Evolutionary conservation across 495 filamentous ascomycete species (phyloP), one percentile per base, ranked within the genome.

Genomic region (Chaetomium cochliodes): DNA sequence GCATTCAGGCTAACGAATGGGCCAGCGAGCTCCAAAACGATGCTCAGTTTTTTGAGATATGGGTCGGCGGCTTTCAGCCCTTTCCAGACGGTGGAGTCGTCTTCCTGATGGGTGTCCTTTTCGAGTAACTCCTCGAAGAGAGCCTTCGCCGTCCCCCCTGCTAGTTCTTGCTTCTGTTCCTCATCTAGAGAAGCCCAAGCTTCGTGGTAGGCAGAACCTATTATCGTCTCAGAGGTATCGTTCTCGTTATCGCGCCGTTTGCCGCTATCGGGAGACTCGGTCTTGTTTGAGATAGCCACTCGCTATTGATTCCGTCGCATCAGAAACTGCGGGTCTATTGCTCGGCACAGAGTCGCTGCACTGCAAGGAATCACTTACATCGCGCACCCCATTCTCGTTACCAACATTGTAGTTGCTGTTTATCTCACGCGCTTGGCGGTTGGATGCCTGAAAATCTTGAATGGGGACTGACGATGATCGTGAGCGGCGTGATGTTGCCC

Each of bases 121-220:
- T 60, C 26, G 16, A 37, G 37, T 25, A 51, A n/a, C 58, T 60
- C 44, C 46, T 60, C 8, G 30, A 60, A 60, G 57, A 60, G 57
- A n/a, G 5, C 44, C 44, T 18, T 47, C 13, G 42, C 18, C 42
- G 42, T 12, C 42, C 18, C 13, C 2, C 42, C 18, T n/a, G 9
- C 18, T 12, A 46, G 15, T n/a, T 46, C 18, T 46, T 46, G 13
- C 42, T 46, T 46, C 42, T 46, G 42, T 15, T 46, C 42, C 18
- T n/a, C 42, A n/a, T n/a, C 18, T 3, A 46, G 18, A 15, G 42
- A 46, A 2, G 42, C 42, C 42, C 12, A n/a, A 46, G 42, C 42
- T n/a, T 46, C 18, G 3, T 46, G 42, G 18, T 46, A 46, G 12
- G 42, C 42, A n/a, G 42, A 46, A 13, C 18, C 42, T 46, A 12